A percentile compares a stretch with the other conserved stretches of the same genome.
Conservation (phyloP, 306 rosid species). For the Dalbergia oliveri region DNA sequence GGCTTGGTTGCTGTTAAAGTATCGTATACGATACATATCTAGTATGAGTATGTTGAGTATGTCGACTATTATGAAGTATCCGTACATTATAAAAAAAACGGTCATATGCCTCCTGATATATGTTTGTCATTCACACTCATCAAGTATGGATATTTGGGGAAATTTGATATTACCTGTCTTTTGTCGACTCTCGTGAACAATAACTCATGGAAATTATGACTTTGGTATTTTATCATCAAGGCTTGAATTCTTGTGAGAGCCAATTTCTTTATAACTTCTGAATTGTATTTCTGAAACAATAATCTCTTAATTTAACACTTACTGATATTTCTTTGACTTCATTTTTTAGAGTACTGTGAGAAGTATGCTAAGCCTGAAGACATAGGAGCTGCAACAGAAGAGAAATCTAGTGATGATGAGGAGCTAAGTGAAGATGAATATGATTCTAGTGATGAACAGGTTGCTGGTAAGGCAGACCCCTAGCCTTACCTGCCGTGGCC, state of each 20-base stretch:
- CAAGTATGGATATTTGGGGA: background rate
- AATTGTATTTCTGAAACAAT: constrained; percentile 24
- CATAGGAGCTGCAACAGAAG: constrained; percentile 60
- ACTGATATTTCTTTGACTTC: constrained; percentile 17
- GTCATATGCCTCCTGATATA: background rate
- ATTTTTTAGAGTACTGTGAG: constrained; percentile 61
- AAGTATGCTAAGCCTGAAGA: constrained; percentile 65
- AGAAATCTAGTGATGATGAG: constrained; percentile 67
- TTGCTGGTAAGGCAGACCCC: constrained; percentile 67
- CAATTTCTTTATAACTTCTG: constrained; percentile 9
- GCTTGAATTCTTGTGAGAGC: constrained; percentile 6
- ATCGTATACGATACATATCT: no score
- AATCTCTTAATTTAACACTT: constrained; percentile 3
- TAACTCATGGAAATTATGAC: background rate
- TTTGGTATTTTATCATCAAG: constrained; percentile 33
- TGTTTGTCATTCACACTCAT: constrained; percentile 5
- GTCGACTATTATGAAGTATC: no score
- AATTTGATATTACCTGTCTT: background rate
- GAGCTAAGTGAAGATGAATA: constrained; percentile 63
- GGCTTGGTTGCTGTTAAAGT: background rate
- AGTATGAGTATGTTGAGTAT: no score
- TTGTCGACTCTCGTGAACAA: background rate
- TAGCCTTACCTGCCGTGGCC: constrained; percentile 36
- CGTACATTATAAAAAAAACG: background rate
- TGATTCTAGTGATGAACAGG: constrained; percentile 67